phyloP scores from a whole-genome alignment of 257 asterid species.

The Solanum raphanifolium region DNA sequence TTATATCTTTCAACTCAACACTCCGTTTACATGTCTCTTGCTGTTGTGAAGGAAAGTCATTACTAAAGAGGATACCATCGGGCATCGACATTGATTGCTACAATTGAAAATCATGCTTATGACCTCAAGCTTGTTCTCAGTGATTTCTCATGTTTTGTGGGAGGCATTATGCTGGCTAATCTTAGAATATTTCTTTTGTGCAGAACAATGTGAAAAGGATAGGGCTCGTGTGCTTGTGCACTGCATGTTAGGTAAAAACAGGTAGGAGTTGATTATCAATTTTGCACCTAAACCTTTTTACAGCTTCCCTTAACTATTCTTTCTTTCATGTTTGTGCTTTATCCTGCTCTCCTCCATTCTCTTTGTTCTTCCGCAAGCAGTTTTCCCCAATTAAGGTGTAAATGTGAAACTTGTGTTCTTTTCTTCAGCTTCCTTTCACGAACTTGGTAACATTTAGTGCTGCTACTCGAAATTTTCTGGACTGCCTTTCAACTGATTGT shows the following conservation, averaged over 20 bases:
- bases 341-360: background rate
- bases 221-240: constrained; percentile 93
- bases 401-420: background rate
- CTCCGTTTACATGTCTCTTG: background rate
- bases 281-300: background rate
- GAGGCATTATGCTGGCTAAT: background rate
- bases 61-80: background rate
- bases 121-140: background rate
- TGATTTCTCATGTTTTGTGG: background rate
- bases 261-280: constrained; percentile 21
- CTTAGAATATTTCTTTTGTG: constrained; percentile 2
- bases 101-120: background rate
- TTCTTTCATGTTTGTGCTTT: background rate
- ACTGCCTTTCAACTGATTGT: background rate
- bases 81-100: background rate
- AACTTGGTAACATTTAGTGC: background rate
- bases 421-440: background rate
- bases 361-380: background rate
- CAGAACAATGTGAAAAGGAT: constrained; percentile 83
- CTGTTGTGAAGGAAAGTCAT: background rate
- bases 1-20: background rate
- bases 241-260: constrained; percentile 94
- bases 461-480: background rate
- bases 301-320: background rate
- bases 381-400: background rate